Evolutionary conservation across 176 grass and related monocot genomes (phyloP).

Genomic region (Avena atlantica): DNA sequence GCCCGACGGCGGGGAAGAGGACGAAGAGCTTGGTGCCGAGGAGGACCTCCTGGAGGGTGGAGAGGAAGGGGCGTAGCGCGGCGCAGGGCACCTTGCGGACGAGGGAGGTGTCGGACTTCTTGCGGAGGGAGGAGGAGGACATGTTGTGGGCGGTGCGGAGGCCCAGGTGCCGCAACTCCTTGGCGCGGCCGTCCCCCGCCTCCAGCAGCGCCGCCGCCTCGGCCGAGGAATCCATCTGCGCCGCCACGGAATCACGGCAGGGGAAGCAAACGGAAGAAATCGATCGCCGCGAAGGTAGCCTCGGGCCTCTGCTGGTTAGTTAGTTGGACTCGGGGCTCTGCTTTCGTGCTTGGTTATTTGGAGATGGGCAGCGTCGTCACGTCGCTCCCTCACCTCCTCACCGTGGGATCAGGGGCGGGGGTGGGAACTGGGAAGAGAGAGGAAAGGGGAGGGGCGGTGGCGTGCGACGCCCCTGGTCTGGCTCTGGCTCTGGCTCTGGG

Average conservation of each 20-base stretch:
- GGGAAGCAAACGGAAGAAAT: not conserved
- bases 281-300: too few species aligned
- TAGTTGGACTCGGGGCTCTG: not conserved
- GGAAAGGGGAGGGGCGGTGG: too few species aligned
- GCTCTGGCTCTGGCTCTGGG: not conserved
- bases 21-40: conserved; percentile 77
- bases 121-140: conserved; percentile 83
- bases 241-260: not conserved
- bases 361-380: not conserved
- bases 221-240: not conserved
- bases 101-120: conserved; percentile 72
- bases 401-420: too few species aligned
- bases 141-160: conserved; percentile 82
- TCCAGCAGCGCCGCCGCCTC: conserved; percentile 13
- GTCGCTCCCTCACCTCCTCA: too few species aligned
- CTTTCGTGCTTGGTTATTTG: not conserved
- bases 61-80: conserved; percentile 50
- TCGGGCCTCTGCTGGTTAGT: not conserved
- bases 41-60: conserved; percentile 77
- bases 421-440: not conserved
- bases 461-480: not conserved
- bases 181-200: conserved; percentile 15
- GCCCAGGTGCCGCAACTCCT: conserved; percentile 50
- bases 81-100: conserved; percentile 74
- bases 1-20: conserved; percentile 75